phyloP scores from a whole-genome alignment of 495 filamentous ascomycete genomes.

The Rostrohypoxylon terebratum region DNA sequence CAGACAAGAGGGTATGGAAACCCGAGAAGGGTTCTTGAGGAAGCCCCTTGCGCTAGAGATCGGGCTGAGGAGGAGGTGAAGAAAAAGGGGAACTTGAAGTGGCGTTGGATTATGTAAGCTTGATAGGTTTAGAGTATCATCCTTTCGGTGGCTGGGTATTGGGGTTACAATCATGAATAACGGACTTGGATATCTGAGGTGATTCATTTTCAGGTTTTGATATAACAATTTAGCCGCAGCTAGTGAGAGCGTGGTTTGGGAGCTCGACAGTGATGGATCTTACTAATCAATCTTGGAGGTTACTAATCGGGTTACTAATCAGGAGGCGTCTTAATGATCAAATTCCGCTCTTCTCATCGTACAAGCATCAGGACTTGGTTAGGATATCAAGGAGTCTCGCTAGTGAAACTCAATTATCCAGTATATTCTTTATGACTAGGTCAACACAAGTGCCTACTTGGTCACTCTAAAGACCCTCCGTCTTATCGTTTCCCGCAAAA shows the following conservation, averaged over 20 bases:
- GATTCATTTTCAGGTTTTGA: neutral
- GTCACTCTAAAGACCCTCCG: neutral
- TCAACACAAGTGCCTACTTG: neutral
- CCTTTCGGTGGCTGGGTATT: neutral
- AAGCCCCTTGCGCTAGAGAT: slow-evolving; percentile 84
- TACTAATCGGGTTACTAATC: neutral
- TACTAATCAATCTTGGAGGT: neutral
- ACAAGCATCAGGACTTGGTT: neutral
- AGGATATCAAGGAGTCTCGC: neutral
- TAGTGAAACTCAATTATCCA: no score
- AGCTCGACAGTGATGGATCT: neutral
- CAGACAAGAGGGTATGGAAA: slow-evolving; percentile 77
- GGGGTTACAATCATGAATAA: neutral
- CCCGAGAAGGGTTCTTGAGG: slow-evolving; percentile 87
- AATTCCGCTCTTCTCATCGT: neutral
- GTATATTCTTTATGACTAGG: neutral
- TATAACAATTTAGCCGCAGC: neutral
- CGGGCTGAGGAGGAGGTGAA: slow-evolving; percentile 61
- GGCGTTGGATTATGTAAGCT: neutral
- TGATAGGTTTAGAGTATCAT: neutral
- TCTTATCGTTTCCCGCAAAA: neutral
- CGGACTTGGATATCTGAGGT: neutral
- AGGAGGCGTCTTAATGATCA: neutral
- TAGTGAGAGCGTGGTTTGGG: neutral
- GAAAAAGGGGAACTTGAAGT: neutral